phyloP scores from a whole-genome alignment of 2,329 filamentous ascomycete species.

The Fusarium sp. region DNA sequence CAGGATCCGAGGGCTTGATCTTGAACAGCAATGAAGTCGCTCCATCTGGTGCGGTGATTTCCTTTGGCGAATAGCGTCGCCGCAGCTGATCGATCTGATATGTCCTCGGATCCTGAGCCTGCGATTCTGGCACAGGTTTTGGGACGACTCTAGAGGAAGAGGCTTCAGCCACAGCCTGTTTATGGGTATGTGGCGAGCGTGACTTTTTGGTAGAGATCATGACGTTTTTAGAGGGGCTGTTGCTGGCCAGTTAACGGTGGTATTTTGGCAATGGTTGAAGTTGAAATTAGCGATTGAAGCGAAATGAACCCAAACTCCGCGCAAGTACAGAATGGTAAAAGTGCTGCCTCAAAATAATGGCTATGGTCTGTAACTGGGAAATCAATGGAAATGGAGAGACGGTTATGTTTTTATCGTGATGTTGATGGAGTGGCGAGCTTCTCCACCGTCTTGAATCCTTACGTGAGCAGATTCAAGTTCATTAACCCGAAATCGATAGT shows the following conservation, averaged over 20 bases:
- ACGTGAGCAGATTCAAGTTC: slow-evolving; percentile 27
- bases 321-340: not conserved
- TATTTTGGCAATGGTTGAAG: slow-evolving; percentile 1
- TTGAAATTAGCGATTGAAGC: not conserved
- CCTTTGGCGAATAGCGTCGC: slow-evolving; percentile 67
- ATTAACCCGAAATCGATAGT: slow-evolving; percentile 25
- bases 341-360: not conserved
- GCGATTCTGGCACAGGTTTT: slow-evolving; percentile 72
- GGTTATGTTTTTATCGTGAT: slow-evolving; percentile 30
- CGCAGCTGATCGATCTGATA: slow-evolving; percentile 81
- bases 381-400: not conserved
- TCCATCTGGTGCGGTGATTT: slow-evolving; percentile 55
- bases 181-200: slow-evolving; percentile 46
- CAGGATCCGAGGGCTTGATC: slow-evolving; percentile 79
- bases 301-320: slow-evolving; percentile 21
- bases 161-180: slow-evolving; percentile 59
- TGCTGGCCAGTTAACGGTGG: slow-evolving; percentile 2
- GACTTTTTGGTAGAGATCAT: slow-evolving; percentile 53
- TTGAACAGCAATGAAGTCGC: slow-evolving; percentile 70
- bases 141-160: slow-evolving; percentile 62
- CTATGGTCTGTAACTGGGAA: not conserved
- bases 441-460: slow-evolving; percentile 34
- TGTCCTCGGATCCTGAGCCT: slow-evolving; percentile 72
- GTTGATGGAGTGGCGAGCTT: slow-evolving; percentile 26
- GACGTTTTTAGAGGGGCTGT: slow-evolving; percentile 9